Base-by-base conservation (phyloP, 352 stramenopile species). In the Globisporangium radiosum region DNA sequence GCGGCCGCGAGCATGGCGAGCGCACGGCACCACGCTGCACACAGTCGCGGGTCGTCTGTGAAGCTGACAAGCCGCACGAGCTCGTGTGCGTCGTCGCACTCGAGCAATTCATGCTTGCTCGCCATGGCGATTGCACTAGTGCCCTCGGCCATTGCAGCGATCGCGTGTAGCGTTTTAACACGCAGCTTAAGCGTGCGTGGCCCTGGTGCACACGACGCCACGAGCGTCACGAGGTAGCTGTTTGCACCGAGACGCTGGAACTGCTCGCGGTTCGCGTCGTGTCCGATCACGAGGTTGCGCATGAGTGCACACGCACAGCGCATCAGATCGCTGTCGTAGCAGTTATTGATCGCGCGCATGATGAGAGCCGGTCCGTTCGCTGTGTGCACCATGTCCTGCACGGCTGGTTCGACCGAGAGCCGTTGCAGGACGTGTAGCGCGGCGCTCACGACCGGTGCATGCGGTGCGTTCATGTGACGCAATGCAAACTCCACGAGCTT, bases 381-480 rank as follows among this genome's bases (percentile, higher is more conserved):
- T 1, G 56, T 43, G 38, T 75, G 70, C 0, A 85, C 67, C 62
- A 81, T 70, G 11, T 60, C 63, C 37, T 85, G 70, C 11, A 81
- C 69, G 42, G 67, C 66, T 10, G 74, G 56, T 48, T 74, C 69
- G 33, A 62, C 60, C 0, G 74, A 73, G 5, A 90, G 54, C 25
- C 75, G 68, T 42, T 90, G 76, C 0, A 90, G 64, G 2, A 90
- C 38, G 48, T 87, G 76, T 0, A 88, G 63, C 68, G 76, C 81
- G 2, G 72, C 69, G 37, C 65, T 62, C 8, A 68, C 66, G 7
- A 87, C 63, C 6, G 57, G 45, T 10, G 72, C 65, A 3, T 65
- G 55, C 14, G 62, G 45, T 2, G 71, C 78, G 40, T 87, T 75
- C 0, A 71, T 59, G 47, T 87, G 70, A 0, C 60, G 60, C 19